A percentile compares a stretch with the other conserved stretches of the same genome.
These are phyloP conservation scores for Geoglossum glabrum DNA, from an alignment of 495 filamentous ascomycete genomes.

Conservation along the genomic window DNA sequence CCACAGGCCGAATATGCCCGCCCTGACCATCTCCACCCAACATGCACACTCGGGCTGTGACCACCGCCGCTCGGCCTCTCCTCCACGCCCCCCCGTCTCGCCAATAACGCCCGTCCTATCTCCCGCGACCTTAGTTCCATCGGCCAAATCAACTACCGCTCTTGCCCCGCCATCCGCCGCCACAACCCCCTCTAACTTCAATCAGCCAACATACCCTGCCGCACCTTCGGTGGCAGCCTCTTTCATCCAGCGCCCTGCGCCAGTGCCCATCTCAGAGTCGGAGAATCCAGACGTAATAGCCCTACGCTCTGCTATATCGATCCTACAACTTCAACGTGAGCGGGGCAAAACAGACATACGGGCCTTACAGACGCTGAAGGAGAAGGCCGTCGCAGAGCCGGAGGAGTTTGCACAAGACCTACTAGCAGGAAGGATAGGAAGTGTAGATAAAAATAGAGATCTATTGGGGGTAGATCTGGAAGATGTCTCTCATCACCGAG, in stretches of 20 bases:
- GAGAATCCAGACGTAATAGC: conserved; percentile 72
- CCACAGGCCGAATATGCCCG: not conserved
- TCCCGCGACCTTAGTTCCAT: conserved; percentile 4
- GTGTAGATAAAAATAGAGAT: conserved; percentile 13
- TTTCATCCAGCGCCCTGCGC: conserved; percentile 29
- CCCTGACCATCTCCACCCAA: not conserved
- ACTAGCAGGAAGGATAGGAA: conserved; percentile 27
- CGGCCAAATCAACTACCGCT: not conserved
- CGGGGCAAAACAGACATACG: conserved; percentile 53
- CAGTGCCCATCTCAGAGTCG: conserved; percentile 51
- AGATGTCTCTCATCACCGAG: not conserved
- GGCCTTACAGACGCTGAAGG: conserved; percentile 39
- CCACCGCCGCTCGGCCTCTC: conserved; percentile 4
- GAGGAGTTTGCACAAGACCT: conserved; percentile 45
- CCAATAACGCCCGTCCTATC: conserved; percentile 13
- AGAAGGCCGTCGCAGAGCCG: conserved; percentile 44
- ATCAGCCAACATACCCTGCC: conserved; percentile 2
- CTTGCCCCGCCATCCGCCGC: conserved; percentile 2
- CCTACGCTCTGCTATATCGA: conserved; percentile 54
- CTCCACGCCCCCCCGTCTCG: conserved; percentile 15
- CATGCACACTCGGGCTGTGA: not conserved
- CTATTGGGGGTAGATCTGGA: not conserved
- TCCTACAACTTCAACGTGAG: conserved; percentile 64
- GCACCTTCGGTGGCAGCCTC: not conserved
- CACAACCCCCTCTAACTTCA: not conserved